A percentile compares a stretch with the other conserved stretches of the same genome.
These are phyloP conservation scores for Elsinoe batatas DNA, from an alignment of 2,329 filamentous ascomycete genomes.

Conservation along the genomic window DNA sequence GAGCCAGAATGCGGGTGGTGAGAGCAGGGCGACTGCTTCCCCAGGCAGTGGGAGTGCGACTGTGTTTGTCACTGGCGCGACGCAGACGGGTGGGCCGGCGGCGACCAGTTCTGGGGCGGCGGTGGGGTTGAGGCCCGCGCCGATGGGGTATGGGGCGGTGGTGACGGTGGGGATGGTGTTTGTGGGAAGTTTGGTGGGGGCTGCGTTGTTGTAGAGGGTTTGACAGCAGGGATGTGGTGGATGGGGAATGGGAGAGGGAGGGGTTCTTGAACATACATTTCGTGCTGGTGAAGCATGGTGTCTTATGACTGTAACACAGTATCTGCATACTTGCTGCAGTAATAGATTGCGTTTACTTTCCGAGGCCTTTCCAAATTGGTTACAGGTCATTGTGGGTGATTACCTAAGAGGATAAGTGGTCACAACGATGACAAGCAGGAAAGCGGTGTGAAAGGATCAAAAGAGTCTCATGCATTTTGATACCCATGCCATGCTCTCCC, in stretches of 20 bases:
- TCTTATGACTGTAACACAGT: neutral
- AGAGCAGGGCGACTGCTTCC: slow-evolving; percentile 39
- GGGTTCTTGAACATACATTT: slow-evolving; percentile 6
- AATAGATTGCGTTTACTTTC: neutral
- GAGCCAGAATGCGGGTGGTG: slow-evolving; percentile 45
- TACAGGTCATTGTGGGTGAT: too few relatives aligned
- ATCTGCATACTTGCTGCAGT: neutral
- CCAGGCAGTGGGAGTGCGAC: slow-evolving; percentile 42
- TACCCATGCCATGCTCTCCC: neutral
- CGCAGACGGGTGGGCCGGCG: slow-evolving; percentile 4
- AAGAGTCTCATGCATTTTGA: slow-evolving; percentile 3
- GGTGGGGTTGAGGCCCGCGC: neutral
- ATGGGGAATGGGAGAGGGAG: neutral
- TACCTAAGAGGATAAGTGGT: too few relatives aligned
- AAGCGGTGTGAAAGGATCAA: neutral
- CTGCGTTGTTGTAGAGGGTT: slow-evolving; percentile 5
- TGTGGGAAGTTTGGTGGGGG: neutral
- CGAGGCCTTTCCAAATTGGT: too few relatives aligned
- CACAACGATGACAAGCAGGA: neutral
- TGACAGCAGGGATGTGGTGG: neutral
- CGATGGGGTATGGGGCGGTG: slow-evolving; percentile 5
- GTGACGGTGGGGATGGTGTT: slow-evolving; percentile 2
- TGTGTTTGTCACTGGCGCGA: slow-evolving; percentile 24
- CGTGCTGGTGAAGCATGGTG: neutral
- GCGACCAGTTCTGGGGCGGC: neutral